Evolutionary conservation across 148 eudicot genomes (phyloP).

Genomic region (Pouteria glomerata): DNA sequence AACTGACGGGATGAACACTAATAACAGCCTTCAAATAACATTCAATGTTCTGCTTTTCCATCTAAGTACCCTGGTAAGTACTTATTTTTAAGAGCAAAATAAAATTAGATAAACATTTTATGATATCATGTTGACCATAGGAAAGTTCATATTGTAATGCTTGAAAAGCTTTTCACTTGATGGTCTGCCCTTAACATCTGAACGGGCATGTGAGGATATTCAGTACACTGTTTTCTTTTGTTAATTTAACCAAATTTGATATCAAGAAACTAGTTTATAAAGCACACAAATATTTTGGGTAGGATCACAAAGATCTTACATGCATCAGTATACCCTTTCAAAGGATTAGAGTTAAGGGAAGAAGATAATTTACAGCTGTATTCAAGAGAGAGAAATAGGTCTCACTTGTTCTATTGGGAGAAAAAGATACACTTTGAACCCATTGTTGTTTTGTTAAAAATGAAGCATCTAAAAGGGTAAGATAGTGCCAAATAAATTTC

Average conservation of each 20-base stretch:
- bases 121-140: too few species aligned
- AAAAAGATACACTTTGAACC: not conserved
- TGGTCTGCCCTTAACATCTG: not conserved
- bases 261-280: too few species aligned
- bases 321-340: too few species aligned
- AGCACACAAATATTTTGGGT: too few species aligned
- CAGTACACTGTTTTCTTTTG: not conserved
- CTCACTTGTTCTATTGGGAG: not conserved
- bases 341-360: too few species aligned
- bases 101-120: not conserved
- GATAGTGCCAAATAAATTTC: not conserved
- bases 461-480: not conserved
- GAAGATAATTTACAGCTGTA: not conserved
- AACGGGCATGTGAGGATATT: not conserved
- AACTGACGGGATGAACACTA: not conserved
- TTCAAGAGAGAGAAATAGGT: not conserved
- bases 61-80: not conserved
- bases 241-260: not conserved
- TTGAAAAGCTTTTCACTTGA: not conserved
- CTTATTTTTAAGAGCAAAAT: not conserved
- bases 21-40: not conserved
- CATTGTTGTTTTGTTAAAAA: not conserved
- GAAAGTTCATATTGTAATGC: too few species aligned
- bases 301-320: too few species aligned
- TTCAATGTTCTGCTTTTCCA: not conserved